Conservation (phyloP, 768 basidiomycete genomes). For the Rhizopogon vesiculosus region DNA sequence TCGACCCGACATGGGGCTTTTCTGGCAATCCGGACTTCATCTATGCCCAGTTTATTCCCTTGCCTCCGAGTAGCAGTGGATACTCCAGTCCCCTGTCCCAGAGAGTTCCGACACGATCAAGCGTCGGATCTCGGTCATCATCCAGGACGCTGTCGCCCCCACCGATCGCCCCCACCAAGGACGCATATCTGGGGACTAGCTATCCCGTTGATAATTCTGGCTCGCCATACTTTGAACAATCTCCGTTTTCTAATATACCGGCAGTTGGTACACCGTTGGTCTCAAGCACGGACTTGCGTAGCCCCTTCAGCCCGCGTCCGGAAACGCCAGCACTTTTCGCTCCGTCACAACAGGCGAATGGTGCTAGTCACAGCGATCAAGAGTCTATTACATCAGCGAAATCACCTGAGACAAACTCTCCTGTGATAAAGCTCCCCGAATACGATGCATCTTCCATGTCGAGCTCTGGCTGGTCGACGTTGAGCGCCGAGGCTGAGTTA, state of each 20-base stretch:
- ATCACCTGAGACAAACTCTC: conserved; percentile 24
- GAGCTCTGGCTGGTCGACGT: conserved; percentile 24
- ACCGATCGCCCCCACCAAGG: conserved; percentile 13
- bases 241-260: conserved; percentile 27
- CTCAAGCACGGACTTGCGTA: conserved; percentile 11
- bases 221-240: conserved; percentile 20
- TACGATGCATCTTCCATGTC: conserved; percentile 15
- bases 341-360: conserved; percentile 13
- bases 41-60: conserved; percentile 24
- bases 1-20: conserved; percentile 20
- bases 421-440: conserved; percentile 24
- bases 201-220: conserved; percentile 18
- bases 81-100: conserved; percentile 27
- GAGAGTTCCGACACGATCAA: conserved; percentile 5
- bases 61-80: conserved; percentile 26
- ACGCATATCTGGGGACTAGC: conserved; percentile 28
- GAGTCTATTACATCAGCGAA: conserved; percentile 20
- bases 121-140: conserved; percentile 5
- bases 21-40: conserved; percentile 13
- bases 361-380: conserved; percentile 8
- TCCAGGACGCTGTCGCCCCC: conserved; percentile 1
- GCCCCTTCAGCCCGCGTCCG: conserved; percentile 26
- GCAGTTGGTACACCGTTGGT: conserved; percentile 24
- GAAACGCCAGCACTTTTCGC: conserved; percentile 15
- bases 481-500: conserved; percentile 17